Evolutionary conservation across 1,284 basidiomycete species (phyloP).

Genomic region (Pulchroboletus neoregius): DNA sequence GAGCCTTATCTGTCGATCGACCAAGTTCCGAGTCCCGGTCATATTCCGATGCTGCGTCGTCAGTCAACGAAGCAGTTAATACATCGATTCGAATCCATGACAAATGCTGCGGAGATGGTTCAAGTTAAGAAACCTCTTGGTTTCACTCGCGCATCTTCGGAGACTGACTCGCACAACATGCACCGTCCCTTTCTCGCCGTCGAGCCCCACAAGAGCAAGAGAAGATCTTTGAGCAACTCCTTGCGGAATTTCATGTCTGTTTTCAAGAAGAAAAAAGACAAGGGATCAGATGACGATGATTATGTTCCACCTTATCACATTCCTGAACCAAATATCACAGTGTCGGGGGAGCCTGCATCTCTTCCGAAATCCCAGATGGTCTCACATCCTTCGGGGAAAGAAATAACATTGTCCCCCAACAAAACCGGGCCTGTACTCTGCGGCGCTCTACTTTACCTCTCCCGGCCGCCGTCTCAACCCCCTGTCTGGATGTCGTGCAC

Average conservation of each 20-base stretch:
- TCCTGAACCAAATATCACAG: constrained; percentile 6
- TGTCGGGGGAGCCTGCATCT: not conserved
- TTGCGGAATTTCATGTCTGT: constrained; percentile 62
- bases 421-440: constrained; percentile 25
- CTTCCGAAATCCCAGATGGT: constrained; percentile 6
- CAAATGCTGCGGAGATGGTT: constrained; percentile 7
- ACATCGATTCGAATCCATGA: constrained; percentile 41
- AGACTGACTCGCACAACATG: constrained; percentile 7
- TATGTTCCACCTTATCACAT: constrained; percentile 3
- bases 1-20: constrained; percentile 4
- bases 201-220: constrained; percentile 36
- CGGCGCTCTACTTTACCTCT: constrained; percentile 51
- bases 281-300: constrained; percentile 32
- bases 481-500: constrained; percentile 55
- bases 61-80: constrained; percentile 40
- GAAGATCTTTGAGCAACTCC: constrained; percentile 57
- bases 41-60: constrained; percentile 20
- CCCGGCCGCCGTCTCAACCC: constrained; percentile 32
- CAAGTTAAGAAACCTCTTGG: constrained; percentile 8
- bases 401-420: not conserved
- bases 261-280: constrained; percentile 53
- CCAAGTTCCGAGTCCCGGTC: not conserved
- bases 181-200: constrained; percentile 16
- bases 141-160: constrained; percentile 15
- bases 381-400: constrained; percentile 2